A percentile compares a stretch with the other conserved stretches of the same genome.
These are phyloP conservation scores for Pseudozyma tsukubaensis DNA, from an alignment of 1,284 basidiomycete genomes.

Conservation along the genomic window DNA sequence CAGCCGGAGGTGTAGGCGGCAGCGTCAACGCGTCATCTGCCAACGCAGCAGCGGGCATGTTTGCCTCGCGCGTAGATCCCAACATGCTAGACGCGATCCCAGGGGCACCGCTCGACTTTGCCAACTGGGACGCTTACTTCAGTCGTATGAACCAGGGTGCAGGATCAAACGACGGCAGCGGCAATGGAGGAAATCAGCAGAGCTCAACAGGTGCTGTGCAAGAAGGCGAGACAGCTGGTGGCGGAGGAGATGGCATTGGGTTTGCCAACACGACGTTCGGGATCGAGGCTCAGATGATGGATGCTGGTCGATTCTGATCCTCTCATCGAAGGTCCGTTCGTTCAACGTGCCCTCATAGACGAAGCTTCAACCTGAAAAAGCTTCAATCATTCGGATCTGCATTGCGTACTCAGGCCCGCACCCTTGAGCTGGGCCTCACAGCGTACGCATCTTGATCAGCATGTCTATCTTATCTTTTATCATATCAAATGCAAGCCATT, in stretches of 20 bases:
- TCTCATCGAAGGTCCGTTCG: too few relatives aligned
- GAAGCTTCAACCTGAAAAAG: not conserved
- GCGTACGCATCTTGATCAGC: too few relatives aligned
- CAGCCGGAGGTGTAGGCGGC: not conserved
- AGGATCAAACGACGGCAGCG: not conserved
- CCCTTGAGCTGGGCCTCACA: too few relatives aligned
- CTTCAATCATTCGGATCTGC: not conserved
- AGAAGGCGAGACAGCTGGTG: conserved; percentile 1
- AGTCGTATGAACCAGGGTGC: conserved; percentile 17
- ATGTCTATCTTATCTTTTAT: not conserved
- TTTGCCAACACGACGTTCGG: conserved; percentile 37
- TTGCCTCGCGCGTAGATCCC: conserved; percentile 26
- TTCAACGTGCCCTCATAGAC: not conserved
- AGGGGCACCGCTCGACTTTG: conserved; percentile 52
- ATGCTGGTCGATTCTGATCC: conserved; percentile 35
- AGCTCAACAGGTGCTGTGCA: not conserved
- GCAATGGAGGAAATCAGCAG: not conserved
- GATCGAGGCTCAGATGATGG: conserved; percentile 53
- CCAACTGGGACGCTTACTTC: conserved; percentile 54
- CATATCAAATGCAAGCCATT: not conserved
- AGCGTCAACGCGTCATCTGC: not conserved
- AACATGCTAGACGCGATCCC: conserved; percentile 52
- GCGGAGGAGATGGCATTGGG: conserved; percentile 10
- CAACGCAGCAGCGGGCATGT: conserved; percentile 15
- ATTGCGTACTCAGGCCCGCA: too few relatives aligned